Evolutionary conservation across 495 filamentous ascomycete species (phyloP).

Genomic region (Niebla homalea): DNA sequence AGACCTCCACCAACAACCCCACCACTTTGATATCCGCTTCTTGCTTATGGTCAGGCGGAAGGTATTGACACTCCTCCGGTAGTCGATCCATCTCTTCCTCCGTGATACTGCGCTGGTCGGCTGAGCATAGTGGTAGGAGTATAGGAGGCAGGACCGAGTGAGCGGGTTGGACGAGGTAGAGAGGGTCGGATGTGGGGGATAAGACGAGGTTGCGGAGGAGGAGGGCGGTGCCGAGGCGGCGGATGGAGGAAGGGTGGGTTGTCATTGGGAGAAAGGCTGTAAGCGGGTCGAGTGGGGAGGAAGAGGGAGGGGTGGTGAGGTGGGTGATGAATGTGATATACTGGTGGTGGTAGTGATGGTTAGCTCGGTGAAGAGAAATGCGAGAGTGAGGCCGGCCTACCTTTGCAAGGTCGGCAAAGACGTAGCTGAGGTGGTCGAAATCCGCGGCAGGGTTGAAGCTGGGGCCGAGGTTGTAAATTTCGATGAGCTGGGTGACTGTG

Average conservation of each 20-base stretch:
- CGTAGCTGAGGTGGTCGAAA: conserved; percentile 84
- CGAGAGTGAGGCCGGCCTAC: conserved; percentile 10
- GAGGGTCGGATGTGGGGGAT: conserved; percentile 35
- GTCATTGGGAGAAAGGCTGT: conserved; percentile 16
- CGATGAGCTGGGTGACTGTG: conserved; percentile 80
- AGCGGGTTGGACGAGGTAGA: conserved; percentile 28
- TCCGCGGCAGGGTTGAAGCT: conserved; percentile 73
- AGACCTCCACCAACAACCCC: conserved; percentile 74
- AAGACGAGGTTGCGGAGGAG: conserved; percentile 81
- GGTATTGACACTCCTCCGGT: conserved; percentile 74
- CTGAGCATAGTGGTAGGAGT: conserved; percentile 52
- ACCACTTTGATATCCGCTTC: conserved; percentile 65
- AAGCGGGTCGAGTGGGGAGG: conserved; percentile 57
- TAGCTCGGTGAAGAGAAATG: neutral
- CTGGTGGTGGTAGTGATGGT: conserved; percentile 54
- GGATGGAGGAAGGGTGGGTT: conserved; percentile 58
- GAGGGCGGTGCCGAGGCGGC: conserved; percentile 79
- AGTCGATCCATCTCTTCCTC: conserved; percentile 64
- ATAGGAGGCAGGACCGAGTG: conserved; percentile 72
- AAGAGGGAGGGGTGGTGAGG: conserved; percentile 76
- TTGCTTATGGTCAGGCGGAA: conserved; percentile 74
- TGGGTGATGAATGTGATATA: conserved; percentile 81
- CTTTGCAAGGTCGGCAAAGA: conserved; percentile 87
- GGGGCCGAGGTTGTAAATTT: conserved; percentile 86
- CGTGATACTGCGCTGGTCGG: conserved; percentile 41